Conservation (phyloP, 1,284 basidiomycete genomes). For the Heterobasidion annosum region DNA sequence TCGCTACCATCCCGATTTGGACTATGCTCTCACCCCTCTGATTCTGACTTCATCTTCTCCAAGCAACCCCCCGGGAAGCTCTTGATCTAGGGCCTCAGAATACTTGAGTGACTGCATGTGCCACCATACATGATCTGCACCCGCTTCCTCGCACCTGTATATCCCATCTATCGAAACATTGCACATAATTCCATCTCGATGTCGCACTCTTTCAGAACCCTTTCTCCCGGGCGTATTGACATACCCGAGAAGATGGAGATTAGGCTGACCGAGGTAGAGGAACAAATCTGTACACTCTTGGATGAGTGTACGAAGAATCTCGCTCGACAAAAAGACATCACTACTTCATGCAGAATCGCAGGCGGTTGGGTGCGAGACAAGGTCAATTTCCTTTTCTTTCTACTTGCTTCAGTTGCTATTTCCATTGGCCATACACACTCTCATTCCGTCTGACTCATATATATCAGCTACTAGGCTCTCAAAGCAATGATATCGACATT, state of each 20-base stretch:
- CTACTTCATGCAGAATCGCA: conserved; percentile 76
- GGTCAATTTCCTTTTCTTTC: conserved; percentile 36
- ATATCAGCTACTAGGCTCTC: conserved; percentile 68
- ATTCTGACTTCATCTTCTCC: no score
- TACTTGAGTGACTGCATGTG: no score
- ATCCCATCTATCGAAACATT: background rate
- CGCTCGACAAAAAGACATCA: conserved; percentile 37
- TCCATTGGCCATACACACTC: background rate
- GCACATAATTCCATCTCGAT: background rate
- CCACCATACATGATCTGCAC: no score
- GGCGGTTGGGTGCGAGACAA: conserved; percentile 99
- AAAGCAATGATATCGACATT: conserved; percentile 93
- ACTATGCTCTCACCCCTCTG: no score
- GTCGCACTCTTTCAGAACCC: conserved; percentile 9
- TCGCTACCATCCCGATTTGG: no score
- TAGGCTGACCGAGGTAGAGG: conserved; percentile 47
- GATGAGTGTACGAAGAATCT: conserved; percentile 58
- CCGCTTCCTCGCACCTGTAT: no score
- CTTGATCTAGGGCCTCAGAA: no score
- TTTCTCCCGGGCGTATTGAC: conserved; percentile 7
- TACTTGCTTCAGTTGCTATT: background rate
- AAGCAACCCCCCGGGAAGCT: no score
- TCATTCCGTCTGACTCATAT: conserved; percentile 6
- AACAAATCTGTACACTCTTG: conserved; percentile 53
- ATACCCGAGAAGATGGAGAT: conserved; percentile 23